A percentile compares a stretch with the other conserved stretches of the same genome.
Evolutionary conservation across 169 alveolate genomes (phyloP).

Genomic region (Plasmodium gallinaceum): DNA sequence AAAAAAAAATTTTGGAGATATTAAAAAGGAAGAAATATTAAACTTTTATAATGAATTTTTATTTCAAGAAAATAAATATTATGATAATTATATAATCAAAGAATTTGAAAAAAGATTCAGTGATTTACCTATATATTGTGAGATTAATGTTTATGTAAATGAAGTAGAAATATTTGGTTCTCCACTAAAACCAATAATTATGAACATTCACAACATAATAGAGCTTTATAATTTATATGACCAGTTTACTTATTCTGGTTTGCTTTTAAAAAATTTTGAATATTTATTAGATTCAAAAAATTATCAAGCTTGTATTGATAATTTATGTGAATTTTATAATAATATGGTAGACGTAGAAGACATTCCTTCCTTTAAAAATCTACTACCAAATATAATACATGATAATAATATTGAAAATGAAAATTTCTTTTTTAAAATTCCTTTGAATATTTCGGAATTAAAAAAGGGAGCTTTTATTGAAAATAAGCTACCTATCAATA

Average conservation of each 20-base stretch:
- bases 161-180: conserved; percentile 68
- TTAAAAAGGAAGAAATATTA: conserved; percentile 21
- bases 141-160: conserved; percentile 51
- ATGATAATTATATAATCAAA: conserved; percentile 46
- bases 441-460: conserved; percentile 42
- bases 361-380: not conserved
- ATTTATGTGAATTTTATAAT: conserved; percentile 11
- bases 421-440: conserved; percentile 48
- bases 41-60: conserved; percentile 63
- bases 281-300: conserved; percentile 20
- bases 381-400: not conserved
- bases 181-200: conserved; percentile 62
- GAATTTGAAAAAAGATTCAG: conserved; percentile 37
- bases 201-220: conserved; percentile 46
- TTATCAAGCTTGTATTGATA: conserved; percentile 30
- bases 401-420: not conserved
- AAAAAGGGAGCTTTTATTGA: conserved; percentile 5
- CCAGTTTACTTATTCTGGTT: conserved; percentile 71
- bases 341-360: conserved; percentile 10
- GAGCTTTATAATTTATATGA: conserved; percentile 55
- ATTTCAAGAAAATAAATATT: conserved; percentile 27
- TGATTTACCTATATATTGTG: conserved; percentile 24
- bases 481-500: not conserved
- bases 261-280: conserved; percentile 69
- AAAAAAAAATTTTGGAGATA: conserved; percentile 27